phyloP scores from a whole-genome alignment of 1,139 yeast genomes.

The Zhuliangozyma parablackwelliae region DNA sequence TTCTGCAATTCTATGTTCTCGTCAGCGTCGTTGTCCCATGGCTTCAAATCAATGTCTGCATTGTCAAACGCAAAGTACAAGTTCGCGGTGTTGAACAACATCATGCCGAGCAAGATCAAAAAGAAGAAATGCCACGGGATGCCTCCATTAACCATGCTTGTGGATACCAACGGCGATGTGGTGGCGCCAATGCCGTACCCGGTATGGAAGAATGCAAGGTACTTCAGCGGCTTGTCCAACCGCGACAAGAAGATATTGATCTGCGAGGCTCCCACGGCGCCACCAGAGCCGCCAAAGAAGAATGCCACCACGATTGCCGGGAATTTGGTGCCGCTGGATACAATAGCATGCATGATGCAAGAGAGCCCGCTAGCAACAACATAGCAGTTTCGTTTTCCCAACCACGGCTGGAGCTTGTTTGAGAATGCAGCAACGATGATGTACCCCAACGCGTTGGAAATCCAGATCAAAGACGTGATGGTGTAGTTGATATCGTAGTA shows the following conservation, averaged over 20 bases:
- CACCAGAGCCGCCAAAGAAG: constrained; percentile 57
- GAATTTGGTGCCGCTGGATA: constrained; percentile 32
- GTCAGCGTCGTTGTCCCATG: constrained; percentile 25
- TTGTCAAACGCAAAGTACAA: constrained; percentile 37
- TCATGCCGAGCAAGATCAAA: constrained; percentile 40
- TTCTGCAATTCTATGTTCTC: background rate
- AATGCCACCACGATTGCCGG: constrained; percentile 48
- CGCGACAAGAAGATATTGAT: constrained; percentile 54
- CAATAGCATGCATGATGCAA: constrained; percentile 35
- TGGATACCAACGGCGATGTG: constrained; percentile 54
- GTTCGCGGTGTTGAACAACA: constrained; percentile 21
- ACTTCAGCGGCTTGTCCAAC: constrained; percentile 43
- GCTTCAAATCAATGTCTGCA: constrained; percentile 38
- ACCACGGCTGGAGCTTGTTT: constrained; percentile 33
- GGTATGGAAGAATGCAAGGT: constrained; percentile 55
- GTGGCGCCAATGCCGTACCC: constrained; percentile 64
- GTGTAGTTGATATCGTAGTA: constrained; percentile 34
- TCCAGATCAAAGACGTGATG: constrained; percentile 42
- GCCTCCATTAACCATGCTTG: constrained; percentile 46
- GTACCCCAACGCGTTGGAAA: constrained; percentile 42
- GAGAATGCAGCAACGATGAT: constrained; percentile 38
- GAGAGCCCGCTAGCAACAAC: constrained; percentile 26
- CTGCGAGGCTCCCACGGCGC: constrained; percentile 53
- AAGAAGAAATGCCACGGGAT: constrained; percentile 53
- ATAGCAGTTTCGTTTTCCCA: constrained; percentile 38